A percentile compares a stretch with the other conserved stretches of the same genome.
Conservation (phyloP, 257 asterid species). For the Primulina eburnea region DNA sequence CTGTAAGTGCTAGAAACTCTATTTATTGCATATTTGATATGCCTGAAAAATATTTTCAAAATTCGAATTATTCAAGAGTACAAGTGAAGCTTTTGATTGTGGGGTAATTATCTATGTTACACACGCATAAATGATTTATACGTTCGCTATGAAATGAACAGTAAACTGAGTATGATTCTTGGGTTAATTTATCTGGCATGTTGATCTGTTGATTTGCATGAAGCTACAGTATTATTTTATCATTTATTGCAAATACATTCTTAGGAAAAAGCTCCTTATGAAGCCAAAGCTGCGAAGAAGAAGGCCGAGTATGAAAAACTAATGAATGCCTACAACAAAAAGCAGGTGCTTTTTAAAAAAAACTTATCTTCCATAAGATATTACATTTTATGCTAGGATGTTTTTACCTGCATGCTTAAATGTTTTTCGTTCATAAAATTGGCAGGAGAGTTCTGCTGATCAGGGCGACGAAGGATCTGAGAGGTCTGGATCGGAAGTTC, state of each 20-base stretch:
- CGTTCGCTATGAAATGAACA: background rate
- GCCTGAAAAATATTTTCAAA: background rate
- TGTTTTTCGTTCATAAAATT: constrained; percentile 19
- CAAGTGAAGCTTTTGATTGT: background rate
- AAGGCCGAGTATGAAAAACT: constrained; percentile 76
- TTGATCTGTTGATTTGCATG: constrained; percentile 1
- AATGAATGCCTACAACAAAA: constrained; percentile 79
- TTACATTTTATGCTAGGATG: background rate
- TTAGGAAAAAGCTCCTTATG: constrained; percentile 94
- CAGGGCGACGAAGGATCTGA: constrained; percentile 79
- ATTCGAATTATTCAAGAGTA: background rate
- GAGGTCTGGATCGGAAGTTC: constrained; percentile 68
- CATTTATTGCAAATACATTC: constrained; percentile 1
- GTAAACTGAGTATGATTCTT: background rate
- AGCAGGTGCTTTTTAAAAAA: constrained; percentile 44
- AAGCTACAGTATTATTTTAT: constrained; percentile 2
- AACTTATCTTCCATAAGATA: background rate
- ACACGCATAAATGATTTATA: background rate
- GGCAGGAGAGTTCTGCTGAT: constrained; percentile 80
- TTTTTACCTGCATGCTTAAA: background rate
- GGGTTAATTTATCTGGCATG: background rate
- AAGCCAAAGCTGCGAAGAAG: constrained; percentile 90
- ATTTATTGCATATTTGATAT: constrained; percentile 5
- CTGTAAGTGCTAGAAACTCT: constrained; percentile 49
- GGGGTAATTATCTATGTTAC: background rate